Base-by-base conservation (phyloP, 768 basidiomycete genomes). In the Termitomyces sp. region DNA sequence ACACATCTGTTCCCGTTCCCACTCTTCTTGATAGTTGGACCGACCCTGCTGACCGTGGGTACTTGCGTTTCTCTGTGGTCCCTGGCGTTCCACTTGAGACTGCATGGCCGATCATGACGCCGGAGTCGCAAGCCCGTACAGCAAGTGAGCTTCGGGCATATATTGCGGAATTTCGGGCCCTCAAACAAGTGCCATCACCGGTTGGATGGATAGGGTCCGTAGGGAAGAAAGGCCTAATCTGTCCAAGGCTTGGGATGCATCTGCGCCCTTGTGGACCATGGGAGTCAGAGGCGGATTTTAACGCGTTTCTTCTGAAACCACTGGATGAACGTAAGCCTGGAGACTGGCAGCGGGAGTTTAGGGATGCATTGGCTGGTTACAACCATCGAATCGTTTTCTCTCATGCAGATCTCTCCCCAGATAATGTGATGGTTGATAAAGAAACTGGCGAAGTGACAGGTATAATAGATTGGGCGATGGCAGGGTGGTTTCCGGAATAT, bases 401-500 rank as follows among this genome's bases (percentile, higher is more conserved):
- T 17, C 47, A 58, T 37, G 21, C 40, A 40, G 52, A 54, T 34
- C 35, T 48, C 22, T 28, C 45, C 35, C 28, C 32, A 8, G 28
- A 12, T 4, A 54, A 54, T 51, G 26, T 57, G 32, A 37, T 53
- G 14, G 41, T 57, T 24, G 30, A 46, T 14, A 22, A 9, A 37
- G 53, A 47, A 2, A 44, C 42, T 21, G 56, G 58, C n/a, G 49
- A 60, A 32, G 55, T 64, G 21, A 42, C 60, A 21, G 63, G 50
- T 26, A 60, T 64, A 51, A 41, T 64, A 38, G 61, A 64, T 41
- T 64, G 61, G 63, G 54, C 60, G n/a, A 55, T 55, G 28, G 58
- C 54, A 40, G 59, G 59, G 30, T 60, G 61, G 59, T 62, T 55
- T 28, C 59, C 59, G 22, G 52, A 62, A n/a, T 58, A 53, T 59